Base-by-base conservation (phyloP, 257 asterid genomes). In the Osmanthus fragrans region DNA sequence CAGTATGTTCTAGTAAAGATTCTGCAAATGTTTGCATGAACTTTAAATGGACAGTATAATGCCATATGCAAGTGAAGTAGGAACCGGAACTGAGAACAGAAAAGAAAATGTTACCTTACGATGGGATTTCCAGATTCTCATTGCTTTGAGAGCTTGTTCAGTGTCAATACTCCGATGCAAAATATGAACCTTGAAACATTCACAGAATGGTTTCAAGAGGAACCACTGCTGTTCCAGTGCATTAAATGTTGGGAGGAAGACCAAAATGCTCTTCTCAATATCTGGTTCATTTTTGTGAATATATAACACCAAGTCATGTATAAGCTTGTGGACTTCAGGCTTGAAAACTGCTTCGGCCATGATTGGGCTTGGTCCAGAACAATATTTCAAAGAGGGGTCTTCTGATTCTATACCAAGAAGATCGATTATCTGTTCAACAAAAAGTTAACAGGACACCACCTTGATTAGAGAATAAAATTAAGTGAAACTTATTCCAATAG, bases 191-290 rank as follows among this genome's bases (percentile, higher is more conserved):
- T 87, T 93, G 87, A 95, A 95, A 67, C 75, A 76, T 73, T 74
- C 75, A 18, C 83, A 73, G 71, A 95, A 92, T 76, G 88, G 93
- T 89, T 88, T 90, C 89, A 95, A 81, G 64, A 90, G 87, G 81
- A 63, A 75, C 99, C 99, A 95, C 86, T 93, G 99, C 85, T 90
- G 89, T 89, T 95, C 97, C 71, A 95, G 83, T 39, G 98, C 85
- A 80, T 85, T 77, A 86, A 91, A 93, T 65, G 99, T 92, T 33
- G 99, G 99, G 80, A 95, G 98, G 81, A 95, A 95, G 76, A 95
- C 83, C 88, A 95, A 85, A 84, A 95, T 93, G 85, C 99, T 91
- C 91, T 93, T 93, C 87, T 93, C 99, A 70, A 95, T 95, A 85
- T 95, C 99, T 70, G 89, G 84, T 87, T 95, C 99, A 73, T 84